Base-by-base conservation (phyloP, 73 alveolate genomes). In the Paramecium biaurelia region DNA sequence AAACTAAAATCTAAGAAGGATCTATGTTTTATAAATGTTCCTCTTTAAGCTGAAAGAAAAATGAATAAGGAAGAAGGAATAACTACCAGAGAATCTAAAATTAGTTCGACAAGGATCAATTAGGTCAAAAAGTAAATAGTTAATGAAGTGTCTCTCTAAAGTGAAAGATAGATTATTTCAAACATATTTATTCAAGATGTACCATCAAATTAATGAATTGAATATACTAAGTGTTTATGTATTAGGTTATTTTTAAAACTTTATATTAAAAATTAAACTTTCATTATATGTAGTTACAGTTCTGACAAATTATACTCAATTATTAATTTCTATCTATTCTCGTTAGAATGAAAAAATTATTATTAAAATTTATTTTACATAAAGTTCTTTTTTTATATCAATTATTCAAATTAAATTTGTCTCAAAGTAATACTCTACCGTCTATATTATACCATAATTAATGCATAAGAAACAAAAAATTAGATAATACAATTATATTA, bases 51-150 rank as follows among this genome's bases (percentile, higher is more conserved):
- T 30, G 84, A 49, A 11, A 63, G 45, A 63, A 63, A 63, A 63
- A 63, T 63, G 84, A 32, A 26, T 9, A 63, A 63, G 8, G 84
- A 63, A 63, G 84, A 63, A 63, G 84, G 84, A 63, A 63, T 63
- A 4, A 26, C 26, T 7, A 30, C 28, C 14, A 63, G 84, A 26
- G 84, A 63, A 63, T 63, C 26, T 63, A 63, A 32, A 32, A 63
- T 63, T 63, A 63, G 15, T 26, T 63, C 84, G 12, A 63, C 45
- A 0, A 63, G 26, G 28, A 26, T 32, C 7, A n/a, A 1, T n/a
- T 18, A 53, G 32, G 68, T 5, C 3, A 53, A 53, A 18, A 53
- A 53, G 30, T 18, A 15, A 18, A 53, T 53, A 53, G 26, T 53
- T 53, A 53, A 12, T 53, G 68, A 53, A 53, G 68, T 18, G 0